These are phyloP conservation scores for Tilletia setariae DNA, from an alignment of 1,284 basidiomycete species.

Conservation along the genomic window DNA sequence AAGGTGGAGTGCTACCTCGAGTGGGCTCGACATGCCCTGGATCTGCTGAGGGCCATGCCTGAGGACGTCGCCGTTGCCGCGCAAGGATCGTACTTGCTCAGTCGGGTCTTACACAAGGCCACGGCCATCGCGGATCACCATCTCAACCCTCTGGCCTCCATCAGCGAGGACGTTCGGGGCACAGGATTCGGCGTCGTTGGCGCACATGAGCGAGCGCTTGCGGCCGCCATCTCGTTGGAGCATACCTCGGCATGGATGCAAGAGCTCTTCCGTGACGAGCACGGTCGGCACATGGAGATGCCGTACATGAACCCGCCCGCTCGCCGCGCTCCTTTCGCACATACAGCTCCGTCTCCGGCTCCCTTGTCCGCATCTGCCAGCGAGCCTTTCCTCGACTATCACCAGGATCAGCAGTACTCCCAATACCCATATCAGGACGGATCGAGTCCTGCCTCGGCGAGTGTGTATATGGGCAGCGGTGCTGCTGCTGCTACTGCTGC, in stretches of 20 bases:
- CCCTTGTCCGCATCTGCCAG: too few species aligned
- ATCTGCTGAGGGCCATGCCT: background rate
- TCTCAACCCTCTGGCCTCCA: background rate
- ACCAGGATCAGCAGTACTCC: background rate
- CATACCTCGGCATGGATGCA: slow-evolving; percentile 6
- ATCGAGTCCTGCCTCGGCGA: background rate
- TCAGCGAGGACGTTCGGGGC: too few species aligned
- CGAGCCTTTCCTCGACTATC: background rate
- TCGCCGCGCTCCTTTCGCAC: background rate
- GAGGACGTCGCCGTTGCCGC: background rate
- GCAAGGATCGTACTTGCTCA: background rate
- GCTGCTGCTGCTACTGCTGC: too few species aligned
- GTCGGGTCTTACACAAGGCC: background rate
- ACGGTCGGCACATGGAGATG: background rate
- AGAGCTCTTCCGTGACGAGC: slow-evolving; percentile 7
- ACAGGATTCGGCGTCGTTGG: too few species aligned
- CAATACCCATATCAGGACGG: background rate
- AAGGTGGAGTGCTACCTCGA: background rate
- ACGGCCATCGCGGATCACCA: background rate
- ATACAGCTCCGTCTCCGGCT: background rate
- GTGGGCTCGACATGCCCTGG: slow-evolving; percentile 1
- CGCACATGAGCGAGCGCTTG: too few species aligned
- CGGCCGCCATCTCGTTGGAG: background rate
- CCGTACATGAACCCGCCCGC: background rate
- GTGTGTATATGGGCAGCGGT: background rate